Percentiles rank a stretch among this genome's conserved stretches.
Evolutionary conservation across 1,284 basidiomycete species (phyloP).

Genomic region (Malassezia globosa): DNA sequence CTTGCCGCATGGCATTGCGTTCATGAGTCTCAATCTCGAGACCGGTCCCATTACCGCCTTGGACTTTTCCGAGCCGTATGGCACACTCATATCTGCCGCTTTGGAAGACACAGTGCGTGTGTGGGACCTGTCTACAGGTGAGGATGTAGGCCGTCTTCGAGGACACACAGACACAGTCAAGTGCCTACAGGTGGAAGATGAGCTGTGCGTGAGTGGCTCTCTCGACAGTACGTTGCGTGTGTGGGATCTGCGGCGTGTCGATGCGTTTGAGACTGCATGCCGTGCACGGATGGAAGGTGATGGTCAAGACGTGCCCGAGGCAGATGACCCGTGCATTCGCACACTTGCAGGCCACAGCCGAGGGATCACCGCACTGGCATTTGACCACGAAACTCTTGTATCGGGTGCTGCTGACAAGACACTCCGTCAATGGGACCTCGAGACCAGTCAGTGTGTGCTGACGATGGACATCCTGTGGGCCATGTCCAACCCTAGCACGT

Average conservation of each 20-base stretch:
- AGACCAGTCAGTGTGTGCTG: conserved; percentile 90
- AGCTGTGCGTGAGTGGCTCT: conserved; percentile 78
- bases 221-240: conserved; percentile 63
- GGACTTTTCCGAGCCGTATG: conserved; percentile 94
- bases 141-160: conserved; percentile 41
- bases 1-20: conserved; percentile 81
- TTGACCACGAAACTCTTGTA: conserved; percentile 85
- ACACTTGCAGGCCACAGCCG: conserved; percentile 82
- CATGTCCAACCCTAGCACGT: conserved; percentile 67
- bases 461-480: conserved; percentile 99
- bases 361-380: conserved; percentile 81
- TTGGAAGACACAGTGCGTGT: conserved; percentile 58
- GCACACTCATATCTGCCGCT: conserved; percentile 68
- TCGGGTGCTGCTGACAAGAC: conserved; percentile 98
- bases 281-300: conserved; percentile 15
- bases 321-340: conserved; percentile 57
- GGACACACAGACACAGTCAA: conserved; percentile 55
- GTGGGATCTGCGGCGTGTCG: conserved; percentile 42
- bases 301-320: conserved; percentile 15
- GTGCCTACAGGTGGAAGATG: conserved; percentile 83
- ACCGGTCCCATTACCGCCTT: conserved; percentile 70
- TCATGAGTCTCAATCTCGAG: conserved; percentile 83
- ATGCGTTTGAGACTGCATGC: conserved; percentile 34
- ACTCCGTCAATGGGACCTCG: conserved; percentile 92
- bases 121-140: conserved; percentile 68